Evolutionary conservation across 2,329 filamentous ascomycete species (phyloP), one percentile per base, ranked within the genome.

Genomic region (Alternaria sp.): DNA sequence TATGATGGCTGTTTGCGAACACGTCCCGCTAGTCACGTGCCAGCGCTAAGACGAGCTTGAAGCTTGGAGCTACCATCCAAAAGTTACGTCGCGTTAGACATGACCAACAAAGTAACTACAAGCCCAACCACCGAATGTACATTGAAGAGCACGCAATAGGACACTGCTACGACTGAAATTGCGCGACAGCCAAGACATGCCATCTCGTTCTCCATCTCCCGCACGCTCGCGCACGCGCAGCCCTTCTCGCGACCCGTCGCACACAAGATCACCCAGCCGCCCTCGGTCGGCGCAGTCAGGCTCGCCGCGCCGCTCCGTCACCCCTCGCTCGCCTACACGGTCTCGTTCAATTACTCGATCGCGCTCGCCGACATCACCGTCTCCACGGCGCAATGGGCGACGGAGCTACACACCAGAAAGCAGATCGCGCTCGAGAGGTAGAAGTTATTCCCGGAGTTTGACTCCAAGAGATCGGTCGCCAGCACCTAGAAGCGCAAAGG

Each of bases 241-340:
- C 72, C 67, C 65, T 36, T 81, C 81, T 40, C 82, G 81, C 65
- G 77, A 81, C 59, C 81, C 80, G 61, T 82, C 81, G 46, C 78
- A 62, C 56, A 76, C 78, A 40, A 69, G 59, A 53, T 74, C 76
- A 55, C 70, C 67, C 40, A 71, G 63, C 58, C 73, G 65, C 50
- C 70, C 72, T 44, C 50, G 50, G 9, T 72, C 74, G 40, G 67
- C 64, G 32, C 65, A 66, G 12, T 78, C 77, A 30, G 71, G 62
- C 54, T 78, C 79, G 44, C 77, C 73, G 13, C 73, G 72, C 43
- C 74, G 77, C 55, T 82, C 81, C n/a, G 66, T 76, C 53, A 78
- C 77, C 32, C 79, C 79, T 47, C 77, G 78, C 28, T 80, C 79
- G 3, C 66, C 69, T 15, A 78, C 79, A 23, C 73, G 73, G 19